Evolutionary conservation across 2,329 filamentous ascomycete genomes (phyloP), one percentile per base, ranked within the genome.

Genomic region (Chaetomium sp.): DNA sequence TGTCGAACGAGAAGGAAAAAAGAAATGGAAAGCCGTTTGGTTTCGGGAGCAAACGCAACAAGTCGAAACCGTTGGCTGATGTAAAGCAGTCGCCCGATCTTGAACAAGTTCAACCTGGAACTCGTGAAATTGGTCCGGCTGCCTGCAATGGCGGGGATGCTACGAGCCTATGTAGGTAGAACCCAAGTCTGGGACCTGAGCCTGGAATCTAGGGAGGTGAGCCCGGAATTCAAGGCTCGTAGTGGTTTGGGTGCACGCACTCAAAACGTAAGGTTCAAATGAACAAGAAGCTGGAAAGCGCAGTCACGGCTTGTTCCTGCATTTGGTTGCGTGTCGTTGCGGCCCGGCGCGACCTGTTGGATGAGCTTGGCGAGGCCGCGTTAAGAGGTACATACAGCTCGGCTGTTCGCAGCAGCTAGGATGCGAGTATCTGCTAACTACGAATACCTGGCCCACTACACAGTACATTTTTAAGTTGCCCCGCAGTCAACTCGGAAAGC

Each of bases 341-440:
- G 38, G 45, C 27, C 29, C 25, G 50, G 29, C 49, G 25, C 38
- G 49, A n/a, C 27, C 25, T 31, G 53, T 31, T 25, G n/a, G 33
- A n/a, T n/a, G n/a, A n/a, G 53, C 64, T 64, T 66, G 60, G 64
- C 64, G 61, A 33, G 61, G 51, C 29, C 21, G 50, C 13, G 65
- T 67, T 59, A 64, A 64, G 49, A 56, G 42, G 38, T 64, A 67
- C 65, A 25, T 10, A n/a, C n/a, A 27, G 50, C 12, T 13, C 25
- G 19, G 16, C 5, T 19, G 33, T 19, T 8, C 4, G 5, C 12
- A 33, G 8, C 27, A 12, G 47, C 49, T 38, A 21, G 60, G 65
- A 66, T 12, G 23, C 7, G 47, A 13, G 58, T 47, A 61, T 12
- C 47, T 25, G 21, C 53, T 65, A 66, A 16, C 64, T n/a, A n/a